Conservation (phyloP, 2,329 filamentous ascomycete species). For the Cytospora schulzeri region DNA sequence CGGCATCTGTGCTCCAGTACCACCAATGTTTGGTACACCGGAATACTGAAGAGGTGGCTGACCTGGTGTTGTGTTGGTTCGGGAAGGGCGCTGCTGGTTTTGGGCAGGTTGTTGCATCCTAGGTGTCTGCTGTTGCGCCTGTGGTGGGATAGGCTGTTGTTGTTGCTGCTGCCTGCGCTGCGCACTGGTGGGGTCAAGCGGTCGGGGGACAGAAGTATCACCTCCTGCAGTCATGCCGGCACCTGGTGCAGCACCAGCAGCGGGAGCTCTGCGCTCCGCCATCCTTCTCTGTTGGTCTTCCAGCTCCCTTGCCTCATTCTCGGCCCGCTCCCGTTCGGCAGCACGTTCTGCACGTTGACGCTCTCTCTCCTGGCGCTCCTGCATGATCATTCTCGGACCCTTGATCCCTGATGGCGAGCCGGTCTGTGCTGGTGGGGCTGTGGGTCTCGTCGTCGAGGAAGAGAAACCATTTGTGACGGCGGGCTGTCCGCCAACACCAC, state of each 20-base stretch:
- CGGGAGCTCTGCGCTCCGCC: conserved; percentile 62
- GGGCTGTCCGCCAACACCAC: conserved; percentile 57
- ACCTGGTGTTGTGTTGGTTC: conserved; percentile 33
- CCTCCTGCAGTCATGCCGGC: conserved; percentile 33
- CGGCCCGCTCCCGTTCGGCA: conserved; percentile 65
- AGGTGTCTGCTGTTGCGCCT: conserved; percentile 26
- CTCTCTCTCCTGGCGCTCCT: conserved; percentile 74
- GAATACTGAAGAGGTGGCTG: conserved; percentile 34
- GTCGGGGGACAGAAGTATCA: conserved; percentile 30
- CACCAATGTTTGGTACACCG: conserved; percentile 13
- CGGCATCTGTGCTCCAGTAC: conserved; percentile 19
- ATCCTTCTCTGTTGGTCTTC: conserved; percentile 60
- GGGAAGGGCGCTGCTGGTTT: conserved; percentile 26
- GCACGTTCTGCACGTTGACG: conserved; percentile 66
- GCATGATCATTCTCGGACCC: conserved; percentile 90
- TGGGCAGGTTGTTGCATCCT: conserved; percentile 28
- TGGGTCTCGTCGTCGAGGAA: conserved; percentile 46
- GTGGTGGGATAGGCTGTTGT: conserved; percentile 30
- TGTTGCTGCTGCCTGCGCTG: conserved; percentile 39
- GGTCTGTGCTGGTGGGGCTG: conserved; percentile 52
- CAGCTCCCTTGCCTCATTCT: conserved; percentile 56
- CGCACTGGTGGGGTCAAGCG: conserved; percentile 37
- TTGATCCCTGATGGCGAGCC: conserved; percentile 69
- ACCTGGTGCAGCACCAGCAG: conserved; percentile 44
- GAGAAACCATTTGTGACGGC: conserved; percentile 59